These are phyloP conservation scores for Trichomonascus vanleenenianus DNA, from an alignment of 805 yeast genomes.

Conservation along the genomic window DNA sequence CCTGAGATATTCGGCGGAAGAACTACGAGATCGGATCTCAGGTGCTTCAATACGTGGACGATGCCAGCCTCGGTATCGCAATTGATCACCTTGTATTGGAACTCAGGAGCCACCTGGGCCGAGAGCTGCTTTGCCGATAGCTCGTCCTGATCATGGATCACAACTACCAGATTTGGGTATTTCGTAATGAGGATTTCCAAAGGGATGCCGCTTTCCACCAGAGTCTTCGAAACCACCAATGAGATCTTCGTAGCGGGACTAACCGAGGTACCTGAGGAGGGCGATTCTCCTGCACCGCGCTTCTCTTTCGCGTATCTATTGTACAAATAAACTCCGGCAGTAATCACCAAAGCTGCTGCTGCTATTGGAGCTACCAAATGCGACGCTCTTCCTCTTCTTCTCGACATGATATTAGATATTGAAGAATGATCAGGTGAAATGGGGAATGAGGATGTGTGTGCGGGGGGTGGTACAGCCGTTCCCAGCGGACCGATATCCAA, in stretches of 20 bases:
- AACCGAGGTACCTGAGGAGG: not conserved
- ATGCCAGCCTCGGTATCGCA: slow-evolving; percentile 44
- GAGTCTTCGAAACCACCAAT: slow-evolving; percentile 12
- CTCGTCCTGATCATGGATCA: slow-evolving; percentile 27
- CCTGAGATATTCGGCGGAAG: slow-evolving; percentile 16
- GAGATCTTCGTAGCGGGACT: slow-evolving; percentile 7
- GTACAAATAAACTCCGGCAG: slow-evolving; percentile 7
- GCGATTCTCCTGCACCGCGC: not conserved
- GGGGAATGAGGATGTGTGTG: not conserved
- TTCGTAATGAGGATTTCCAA: slow-evolving; percentile 12
- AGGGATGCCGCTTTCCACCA: slow-evolving; percentile 15
- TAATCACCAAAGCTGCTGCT: slow-evolving; percentile 3
- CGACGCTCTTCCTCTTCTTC: not conserved
- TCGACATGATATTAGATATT: no score
- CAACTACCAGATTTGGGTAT: slow-evolving; percentile 22
- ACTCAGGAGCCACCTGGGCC: slow-evolving; percentile 18
- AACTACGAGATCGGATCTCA: slow-evolving; percentile 31
- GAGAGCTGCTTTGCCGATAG: slow-evolving; percentile 11
- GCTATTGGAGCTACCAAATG: slow-evolving; percentile 6
- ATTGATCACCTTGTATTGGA: slow-evolving; percentile 32
- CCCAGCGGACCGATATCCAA: not conserved
- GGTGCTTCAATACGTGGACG: slow-evolving; percentile 48
- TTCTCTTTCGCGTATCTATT: not conserved
- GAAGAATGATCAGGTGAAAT: not conserved
- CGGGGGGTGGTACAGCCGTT: not conserved